Evolutionary conservation across 2,329 filamentous ascomycete genomes (phyloP).

Genomic region (Stenocarpella maydis): DNA sequence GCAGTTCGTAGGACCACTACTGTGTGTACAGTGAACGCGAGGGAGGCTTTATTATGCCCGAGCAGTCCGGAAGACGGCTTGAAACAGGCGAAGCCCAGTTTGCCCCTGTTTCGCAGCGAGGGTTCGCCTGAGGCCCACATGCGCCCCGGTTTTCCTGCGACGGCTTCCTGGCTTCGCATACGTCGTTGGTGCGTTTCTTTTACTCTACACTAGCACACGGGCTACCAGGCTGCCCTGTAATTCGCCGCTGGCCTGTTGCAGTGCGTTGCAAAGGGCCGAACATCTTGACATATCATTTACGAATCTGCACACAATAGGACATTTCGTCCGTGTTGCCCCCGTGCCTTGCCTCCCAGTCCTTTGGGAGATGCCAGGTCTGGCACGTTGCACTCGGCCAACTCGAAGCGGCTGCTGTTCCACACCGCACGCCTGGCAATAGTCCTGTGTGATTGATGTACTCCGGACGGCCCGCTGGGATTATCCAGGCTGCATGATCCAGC

Average conservation of each 20-base stretch:
- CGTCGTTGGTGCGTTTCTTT: slow-evolving; percentile 8
- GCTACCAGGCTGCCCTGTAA: slow-evolving; percentile 5
- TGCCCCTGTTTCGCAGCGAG: slow-evolving; percentile 18
- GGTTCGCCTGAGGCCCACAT: not conserved
- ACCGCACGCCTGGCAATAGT: not conserved
- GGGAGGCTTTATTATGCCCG: not conserved
- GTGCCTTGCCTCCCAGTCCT: slow-evolving; percentile 19
- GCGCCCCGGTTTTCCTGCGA: slow-evolving; percentile 13
- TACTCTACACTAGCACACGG: slow-evolving; percentile 13
- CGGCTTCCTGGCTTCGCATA: slow-evolving; percentile 15
- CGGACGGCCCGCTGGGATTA: not conserved
- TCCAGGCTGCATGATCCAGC: not conserved
- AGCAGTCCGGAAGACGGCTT: not conserved
- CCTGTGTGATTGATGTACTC: not conserved
- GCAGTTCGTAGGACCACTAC: not conserved
- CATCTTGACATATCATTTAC: slow-evolving; percentile 19
- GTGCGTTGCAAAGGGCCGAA: slow-evolving; percentile 5
- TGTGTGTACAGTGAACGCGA: too few species aligned
- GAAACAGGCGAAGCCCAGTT: slow-evolving; percentile 16
- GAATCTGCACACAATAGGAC: slow-evolving; percentile 21
- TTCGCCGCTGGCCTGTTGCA: slow-evolving; percentile 14
- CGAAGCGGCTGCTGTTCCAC: not conserved
- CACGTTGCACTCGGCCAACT: slow-evolving; percentile 11
- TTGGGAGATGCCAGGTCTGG: slow-evolving; percentile 18
- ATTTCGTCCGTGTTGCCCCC: slow-evolving; percentile 21